Base-by-base conservation (phyloP, 176 grass and related monocot species). In the Aegilops speltoides region DNA sequence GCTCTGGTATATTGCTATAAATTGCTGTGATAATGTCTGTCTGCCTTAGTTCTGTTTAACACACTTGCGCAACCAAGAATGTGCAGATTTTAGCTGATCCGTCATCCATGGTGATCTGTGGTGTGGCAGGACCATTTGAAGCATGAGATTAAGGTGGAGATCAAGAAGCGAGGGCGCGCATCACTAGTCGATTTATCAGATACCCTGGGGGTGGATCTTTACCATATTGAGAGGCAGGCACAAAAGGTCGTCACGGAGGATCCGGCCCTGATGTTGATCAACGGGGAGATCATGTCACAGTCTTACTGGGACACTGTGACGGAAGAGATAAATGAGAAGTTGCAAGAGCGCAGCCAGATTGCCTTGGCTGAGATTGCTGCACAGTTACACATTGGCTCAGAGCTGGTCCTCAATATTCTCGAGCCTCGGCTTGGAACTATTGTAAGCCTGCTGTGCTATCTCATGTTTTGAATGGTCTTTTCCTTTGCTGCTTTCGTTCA, bases 321-420 rank as follows among this genome's bases (percentile, higher is more conserved):
- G 13, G 91, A 95, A 88, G 96, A 98, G 85, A 94, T 98, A 87
- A 95, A 98, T 40, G 91, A 95, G 79, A 95, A 95, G 82, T 79
- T 98, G 83, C 93, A 98, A 65, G 93, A 98, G 64, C 94, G 88
- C 65, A 95, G 96, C 78, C 93, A 98, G 79, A 94, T 98, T 88
- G 91, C 93, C 56, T 87, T 98, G 81, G 93, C 93, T 50, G 93
- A 98, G 86, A 95, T 98, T 88, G 96, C 93, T 20, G 89, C 91
- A 16, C 91, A 95, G 79, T 78, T 94, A 31, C 96, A 95, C 64
- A 92, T 98, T 87, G 96, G 96, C 73, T 96, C 96, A 16, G 96
- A 98, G 64, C 65, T 98, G 68, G 91, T 89, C 17, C 26, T 94
- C 64, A 94, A 86, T 79, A 89, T 98, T 79, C 82, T 98, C 7